Base-by-base conservation (phyloP, 2,329 filamentous ascomycete genomes). In the Teratosphaeria nubilosa region DNA sequence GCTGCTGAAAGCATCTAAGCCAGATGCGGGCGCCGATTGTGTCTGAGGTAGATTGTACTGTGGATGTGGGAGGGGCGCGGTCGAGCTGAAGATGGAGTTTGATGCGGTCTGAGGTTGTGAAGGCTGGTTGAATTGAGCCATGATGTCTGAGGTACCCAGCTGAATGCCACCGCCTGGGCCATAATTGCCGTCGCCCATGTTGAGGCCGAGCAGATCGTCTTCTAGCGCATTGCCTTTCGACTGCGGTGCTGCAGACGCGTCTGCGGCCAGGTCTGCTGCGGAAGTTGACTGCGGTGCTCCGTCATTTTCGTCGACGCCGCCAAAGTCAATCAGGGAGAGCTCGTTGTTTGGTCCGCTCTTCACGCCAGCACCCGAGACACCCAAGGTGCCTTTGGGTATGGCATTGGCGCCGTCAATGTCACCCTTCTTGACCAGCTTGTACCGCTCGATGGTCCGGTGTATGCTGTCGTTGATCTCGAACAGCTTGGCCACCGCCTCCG, bases 391-490 rank as follows among this genome's bases (percentile, higher is more conserved):
- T 69, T 88, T 86, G 6, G 90, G 90, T 64, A 97, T 88, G 72
- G 85, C 89, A 63, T 86, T 84, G 16, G 94, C 90, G 11, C 79
- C 90, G 65, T 91, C 90, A 51, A 95, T 73, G 68, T 99, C 91
- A 24, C 94, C 94, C 77, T 94, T 95, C 79, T 96, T 99, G 74
- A 97, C 86, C 57, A 97, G 78, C 79, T 90, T 95, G 74, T 97
- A 99, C 63, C 94, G 81, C 75, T 97, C 90, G 58, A 97, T 90
- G 1, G 94, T 99, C 62, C 92, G 85, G 71, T 97, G 90, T 82
- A 99, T 99, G 75, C 91, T 96, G 74, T 99, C 94, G 71, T 99
- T 99, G 70, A 99, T 97, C 71, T 97, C 91, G 58, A 99, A 82
- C 11, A 99, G 80, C 74, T 96, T 96, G 51, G 91, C 89, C 5